A percentile compares a stretch with the other conserved stretches of the same genome.
These are phyloP conservation scores for Melastoma malabathricum DNA, from an alignment of 345 rosid genomes.

Conservation along the genomic window DNA sequence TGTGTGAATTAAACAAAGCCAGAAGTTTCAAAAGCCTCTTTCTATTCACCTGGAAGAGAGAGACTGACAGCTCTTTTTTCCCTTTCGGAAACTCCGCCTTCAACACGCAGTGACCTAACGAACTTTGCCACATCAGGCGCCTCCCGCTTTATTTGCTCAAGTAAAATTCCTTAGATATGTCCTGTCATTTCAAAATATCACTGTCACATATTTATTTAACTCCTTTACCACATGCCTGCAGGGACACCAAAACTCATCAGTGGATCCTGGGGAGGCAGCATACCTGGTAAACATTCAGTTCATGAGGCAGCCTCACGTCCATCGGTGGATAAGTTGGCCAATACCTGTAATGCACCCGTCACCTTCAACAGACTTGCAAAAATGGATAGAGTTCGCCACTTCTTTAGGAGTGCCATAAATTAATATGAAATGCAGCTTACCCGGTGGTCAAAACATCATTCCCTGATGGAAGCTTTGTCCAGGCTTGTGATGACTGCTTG, in stretches of 20 bases:
- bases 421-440: conserved; percentile 21
- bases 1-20: no score
- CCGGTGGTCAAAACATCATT: conserved; percentile 96
- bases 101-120: conserved; percentile 91
- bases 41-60: conserved; percentile 67
- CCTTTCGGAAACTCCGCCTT: conserved; percentile 85
- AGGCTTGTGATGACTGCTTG: conserved; percentile 91
- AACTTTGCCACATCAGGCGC: conserved; percentile 97
- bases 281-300: conserved; percentile 95
- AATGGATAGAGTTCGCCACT: no score
- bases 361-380: no score
- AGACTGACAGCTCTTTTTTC: conserved; percentile 93
- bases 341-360: conserved; percentile 39
- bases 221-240: no score
- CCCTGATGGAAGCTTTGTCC: conserved; percentile 90
- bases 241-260: no score
- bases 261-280: conserved; percentile 21
- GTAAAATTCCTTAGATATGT: conserved; percentile 94
- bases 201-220: no score
- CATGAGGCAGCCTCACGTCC: conserved; percentile 98
- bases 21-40: no score
- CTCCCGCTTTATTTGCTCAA: conserved; percentile 94
- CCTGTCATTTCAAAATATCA: conserved; percentile 52
- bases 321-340: conserved; percentile 99
- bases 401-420: conserved; percentile 6